Evolutionary conservation across 768 basidiomycete species (phyloP).

Genomic region (Lactarius quietus): DNA sequence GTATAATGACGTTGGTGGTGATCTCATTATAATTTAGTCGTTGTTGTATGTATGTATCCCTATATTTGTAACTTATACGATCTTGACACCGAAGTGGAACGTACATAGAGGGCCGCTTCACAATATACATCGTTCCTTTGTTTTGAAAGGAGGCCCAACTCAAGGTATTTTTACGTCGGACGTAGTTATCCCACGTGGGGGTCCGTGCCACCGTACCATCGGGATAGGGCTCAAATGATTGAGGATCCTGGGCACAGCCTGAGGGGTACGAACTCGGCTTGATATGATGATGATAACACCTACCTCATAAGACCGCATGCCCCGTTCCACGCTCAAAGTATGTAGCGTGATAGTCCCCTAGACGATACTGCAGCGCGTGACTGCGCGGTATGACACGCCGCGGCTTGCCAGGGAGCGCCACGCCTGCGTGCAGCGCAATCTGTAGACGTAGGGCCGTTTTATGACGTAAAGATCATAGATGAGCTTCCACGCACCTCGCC

Average conservation of each 20-base stretch:
- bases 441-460: conserved; percentile 29
- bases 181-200: neutral
- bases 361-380: conserved; percentile 63
- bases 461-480: neutral
- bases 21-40: too few species aligned
- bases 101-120: too few species aligned
- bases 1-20: too few species aligned
- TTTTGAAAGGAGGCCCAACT: neutral
- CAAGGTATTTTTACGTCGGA: too few species aligned
- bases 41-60: too few species aligned
- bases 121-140: too few species aligned
- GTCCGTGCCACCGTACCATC: neutral
- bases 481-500: conserved; percentile 53
- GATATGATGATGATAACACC: neutral
- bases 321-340: conserved; percentile 77
- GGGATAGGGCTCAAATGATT: neutral
- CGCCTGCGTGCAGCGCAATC: conserved; percentile 62
- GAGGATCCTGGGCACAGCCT: neutral
- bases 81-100: neutral
- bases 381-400: conserved; percentile 48
- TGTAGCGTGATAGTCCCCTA: conserved; percentile 59
- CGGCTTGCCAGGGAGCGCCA: conserved; percentile 34
- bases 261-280: neutral
- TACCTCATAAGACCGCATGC: conserved; percentile 51
- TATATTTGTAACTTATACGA: neutral